phyloP scores from a whole-genome alignment of 2,329 filamentous ascomycete genomes.

The Fusarium anthophilum region DNA sequence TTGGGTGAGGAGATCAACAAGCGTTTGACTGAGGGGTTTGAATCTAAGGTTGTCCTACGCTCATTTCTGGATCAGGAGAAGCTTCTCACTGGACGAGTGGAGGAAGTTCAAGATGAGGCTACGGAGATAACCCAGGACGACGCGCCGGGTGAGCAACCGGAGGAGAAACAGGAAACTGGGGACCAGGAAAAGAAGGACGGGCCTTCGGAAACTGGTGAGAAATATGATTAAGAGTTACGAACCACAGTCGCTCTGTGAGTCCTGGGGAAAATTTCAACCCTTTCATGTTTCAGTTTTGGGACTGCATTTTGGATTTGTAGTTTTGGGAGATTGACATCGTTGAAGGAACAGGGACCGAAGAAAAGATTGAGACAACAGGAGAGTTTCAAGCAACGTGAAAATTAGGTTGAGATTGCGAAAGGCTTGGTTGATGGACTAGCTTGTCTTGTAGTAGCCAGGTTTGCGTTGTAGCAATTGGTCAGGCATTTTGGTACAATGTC shows the following conservation, averaged over 20 bases:
- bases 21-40: background rate
- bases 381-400: background rate
- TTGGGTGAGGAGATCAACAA: constrained; percentile 4
- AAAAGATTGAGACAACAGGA: no score
- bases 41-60: background rate
- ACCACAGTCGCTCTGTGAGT: accelerated
- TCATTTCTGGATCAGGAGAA: background rate
- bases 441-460: no score
- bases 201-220: background rate
- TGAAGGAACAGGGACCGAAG: background rate
- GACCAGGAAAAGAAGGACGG: accelerated
- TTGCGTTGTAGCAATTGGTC: no score
- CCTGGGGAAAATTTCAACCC: accelerated
- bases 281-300: background rate
- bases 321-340: background rate
- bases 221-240: background rate
- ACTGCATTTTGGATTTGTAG: background rate
- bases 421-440: background rate
- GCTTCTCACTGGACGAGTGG: background rate
- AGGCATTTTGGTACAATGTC: no score
- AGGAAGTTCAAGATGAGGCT: background rate
- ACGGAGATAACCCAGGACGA: accelerated
- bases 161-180: accelerated
- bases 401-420: background rate
- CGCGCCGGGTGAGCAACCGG: accelerated